Percentiles rank a stretch among this genome's conserved stretches.
Evolutionary conservation across 352 stramenopile genomes (phyloP).

Genomic region (Halophytophthora polymorphica): DNA sequence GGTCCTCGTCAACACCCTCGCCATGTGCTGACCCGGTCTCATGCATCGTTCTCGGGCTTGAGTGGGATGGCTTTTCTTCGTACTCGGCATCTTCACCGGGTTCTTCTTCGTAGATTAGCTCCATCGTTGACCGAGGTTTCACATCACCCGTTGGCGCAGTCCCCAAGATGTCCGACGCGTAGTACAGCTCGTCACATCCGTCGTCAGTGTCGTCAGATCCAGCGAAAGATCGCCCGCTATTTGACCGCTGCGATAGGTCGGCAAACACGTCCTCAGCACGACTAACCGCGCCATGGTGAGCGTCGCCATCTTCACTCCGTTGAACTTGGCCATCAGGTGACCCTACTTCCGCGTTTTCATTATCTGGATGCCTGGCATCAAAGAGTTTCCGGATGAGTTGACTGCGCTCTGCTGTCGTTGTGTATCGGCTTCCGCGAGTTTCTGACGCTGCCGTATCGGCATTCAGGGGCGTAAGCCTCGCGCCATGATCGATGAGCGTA

Average conservation of each 20-base stretch:
- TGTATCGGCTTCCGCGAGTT: conserved; percentile 7
- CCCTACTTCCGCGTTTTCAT: background rate
- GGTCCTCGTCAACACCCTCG: background rate
- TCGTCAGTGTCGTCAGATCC: conserved; percentile 16
- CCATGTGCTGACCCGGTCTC: background rate
- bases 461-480: background rate
- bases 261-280: too few relatives aligned
- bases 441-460: background rate
- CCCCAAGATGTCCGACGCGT: conserved; percentile 45
- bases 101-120: conserved; percentile 19
- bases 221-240: conserved; percentile 3
- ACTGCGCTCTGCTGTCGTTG: conserved; percentile 13
- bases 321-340: background rate
- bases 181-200: conserved; percentile 37
- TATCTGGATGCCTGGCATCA: conserved; percentile 4
- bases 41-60: background rate
- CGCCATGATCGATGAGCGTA: background rate
- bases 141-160: conserved; percentile 13
- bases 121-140: conserved; percentile 19
- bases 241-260: background rate
- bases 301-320: background rate
- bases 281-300: background rate
- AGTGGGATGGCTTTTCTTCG: background rate
- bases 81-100: conserved; percentile 1
- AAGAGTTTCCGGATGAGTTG: conserved; percentile 28